Evolutionary conservation across 345 rosid species (phyloP).

Genomic region (Eucalyptus pauciflora): DNA sequence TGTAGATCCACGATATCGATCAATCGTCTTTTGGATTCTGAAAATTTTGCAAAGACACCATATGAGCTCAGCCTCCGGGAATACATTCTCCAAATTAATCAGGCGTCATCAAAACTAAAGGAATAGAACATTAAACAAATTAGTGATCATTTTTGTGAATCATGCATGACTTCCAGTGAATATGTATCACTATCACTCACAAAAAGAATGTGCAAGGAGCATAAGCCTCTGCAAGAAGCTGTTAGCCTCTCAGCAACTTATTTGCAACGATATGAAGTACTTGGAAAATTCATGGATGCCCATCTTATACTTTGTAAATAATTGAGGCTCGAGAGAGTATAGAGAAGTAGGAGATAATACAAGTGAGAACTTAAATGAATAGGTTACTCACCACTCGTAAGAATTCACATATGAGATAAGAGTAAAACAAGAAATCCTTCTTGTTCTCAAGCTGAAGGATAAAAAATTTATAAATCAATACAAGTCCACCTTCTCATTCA

Average conservation of each 20-base stretch:
- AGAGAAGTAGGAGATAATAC: background rate
- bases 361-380: background rate
- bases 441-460: background rate
- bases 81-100: background rate
- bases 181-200: background rate
- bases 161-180: background rate
- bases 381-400: background rate
- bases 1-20: background rate
- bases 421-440: background rate
- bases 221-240: background rate
- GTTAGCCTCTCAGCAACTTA: background rate
- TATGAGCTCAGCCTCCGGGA: background rate
- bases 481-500: background rate
- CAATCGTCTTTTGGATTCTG: slow-evolving; percentile 2
- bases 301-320: background rate
- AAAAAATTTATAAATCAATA: background rate
- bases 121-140: background rate
- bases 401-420: background rate
- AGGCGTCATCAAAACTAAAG: background rate
- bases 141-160: background rate
- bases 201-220: background rate
- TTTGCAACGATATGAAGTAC: background rate
- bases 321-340: background rate
- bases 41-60: background rate
- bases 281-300: background rate